Evolutionary conservation across 202 grass and related monocot genomes (phyloP), one percentile per base, ranked within the genome.

Genomic region (Hordeum pubiflorum): DNA sequence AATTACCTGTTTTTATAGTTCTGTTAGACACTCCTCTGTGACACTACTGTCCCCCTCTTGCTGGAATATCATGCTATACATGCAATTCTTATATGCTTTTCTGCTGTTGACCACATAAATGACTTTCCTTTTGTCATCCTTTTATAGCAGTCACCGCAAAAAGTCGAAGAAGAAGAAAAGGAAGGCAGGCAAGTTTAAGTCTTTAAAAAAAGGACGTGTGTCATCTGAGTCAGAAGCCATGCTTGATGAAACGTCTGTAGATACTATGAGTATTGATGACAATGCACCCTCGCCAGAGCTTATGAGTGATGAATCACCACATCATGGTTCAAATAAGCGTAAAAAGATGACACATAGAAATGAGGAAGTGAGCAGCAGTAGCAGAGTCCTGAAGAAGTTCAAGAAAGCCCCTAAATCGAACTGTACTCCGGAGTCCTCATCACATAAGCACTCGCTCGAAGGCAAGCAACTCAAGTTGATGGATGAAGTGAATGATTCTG

Each of bases 101-200:
- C 76, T 57, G 22, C 13, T 59, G 54, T 66, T 82, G 11, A 37
- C 10, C 23, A 63, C 54, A 70, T 66, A 63, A 46, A 64, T 81
- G 72, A 48, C 24, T 6, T 77, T 86, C 79, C 7, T 82, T 86
- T 48, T 77, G 4, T 38, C 20, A 40, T 86, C 55, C 4, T 78
- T 75, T 26, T 81, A 23, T 55, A 86, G 80, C 41, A 58, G 48
- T 65, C 80, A 81, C 55, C 64, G 33, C 27, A 99, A 89, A 89
- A 96, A 93, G 83, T 87, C 78, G 27, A 99, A 88, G 86, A 99
- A 93, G 82, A 94, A 89, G 20, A 90, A 90, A 84, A 86, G 84
- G 72, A 93, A 89, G 69, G 60, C 89, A 11, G 58, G 77, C 10
- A 94, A 93, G 72, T 96, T 99, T 73, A 96, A 96, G 82, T 99